phyloP scores from a whole-genome alignment of 106 monocot genomes.

The Hemerocallis citrina region DNA sequence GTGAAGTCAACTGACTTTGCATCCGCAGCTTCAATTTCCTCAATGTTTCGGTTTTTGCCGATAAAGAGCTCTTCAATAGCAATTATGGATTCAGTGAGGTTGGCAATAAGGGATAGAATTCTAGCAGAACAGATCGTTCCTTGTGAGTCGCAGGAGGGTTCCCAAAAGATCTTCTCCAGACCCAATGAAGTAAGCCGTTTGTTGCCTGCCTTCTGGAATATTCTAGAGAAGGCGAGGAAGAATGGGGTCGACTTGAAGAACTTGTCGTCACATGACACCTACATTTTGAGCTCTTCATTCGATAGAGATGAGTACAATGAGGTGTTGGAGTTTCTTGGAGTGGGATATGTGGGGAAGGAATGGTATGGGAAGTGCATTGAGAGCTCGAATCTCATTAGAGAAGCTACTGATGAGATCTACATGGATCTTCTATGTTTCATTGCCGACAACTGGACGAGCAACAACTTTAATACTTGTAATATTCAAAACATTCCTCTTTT shows the following conservation, averaged over 20 bases:
- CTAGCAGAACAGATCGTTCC: slow-evolving; percentile 28
- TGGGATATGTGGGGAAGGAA: slow-evolving; percentile 9
- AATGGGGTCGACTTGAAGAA: slow-evolving; percentile 13
- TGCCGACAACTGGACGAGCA: slow-evolving; percentile 12
- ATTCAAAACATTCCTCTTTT: slow-evolving; percentile 15
- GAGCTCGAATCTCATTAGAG: slow-evolving; percentile 20
- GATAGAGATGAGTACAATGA: slow-evolving; percentile 18
- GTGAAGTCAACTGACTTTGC: slow-evolving; percentile 20
- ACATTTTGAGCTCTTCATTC: slow-evolving; percentile 21
- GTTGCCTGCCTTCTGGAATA: slow-evolving; percentile 23
- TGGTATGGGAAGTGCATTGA: slow-evolving; percentile 46
- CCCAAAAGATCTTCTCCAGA: slow-evolving; percentile 28
- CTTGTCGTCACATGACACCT: slow-evolving; percentile 25
- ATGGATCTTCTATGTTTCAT: slow-evolving; percentile 27
- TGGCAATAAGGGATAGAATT: slow-evolving; percentile 22
- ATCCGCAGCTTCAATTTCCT: slow-evolving; percentile 15
- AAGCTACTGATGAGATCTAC: slow-evolving; percentile 24
- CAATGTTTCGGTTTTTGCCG: slow-evolving; percentile 36
- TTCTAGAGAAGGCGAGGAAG: slow-evolving; percentile 15
- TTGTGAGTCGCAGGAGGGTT: slow-evolving; percentile 14
- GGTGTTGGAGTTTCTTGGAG: slow-evolving; percentile 22
- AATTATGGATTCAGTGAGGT: slow-evolving; percentile 20
- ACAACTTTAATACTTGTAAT: slow-evolving; percentile 4
- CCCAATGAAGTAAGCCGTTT: slow-evolving; percentile 20
- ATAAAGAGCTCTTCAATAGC: slow-evolving; percentile 13